Evolutionary conservation across 139 green algal genomes (phyloP), one percentile per base, ranked within the genome.

Genomic region (Gonium pectorale): DNA sequence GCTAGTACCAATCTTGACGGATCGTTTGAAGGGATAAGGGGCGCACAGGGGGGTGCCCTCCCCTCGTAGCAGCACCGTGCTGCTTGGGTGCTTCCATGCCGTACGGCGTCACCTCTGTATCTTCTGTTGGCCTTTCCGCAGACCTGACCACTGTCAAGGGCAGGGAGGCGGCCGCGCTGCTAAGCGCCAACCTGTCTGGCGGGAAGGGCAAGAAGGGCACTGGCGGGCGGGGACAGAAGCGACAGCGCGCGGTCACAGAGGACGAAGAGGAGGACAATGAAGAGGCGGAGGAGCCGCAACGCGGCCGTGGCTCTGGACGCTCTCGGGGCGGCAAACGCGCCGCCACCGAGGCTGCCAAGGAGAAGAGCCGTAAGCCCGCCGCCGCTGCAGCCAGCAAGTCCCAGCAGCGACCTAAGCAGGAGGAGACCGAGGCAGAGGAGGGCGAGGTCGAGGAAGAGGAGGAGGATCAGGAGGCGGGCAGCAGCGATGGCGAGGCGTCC

Each of bases 131-230:
- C n/a, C n/a, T n/a, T n/a, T 24, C 17, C 27, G 7, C 52, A 68
- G 72, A 52, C 37, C n/a, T 63, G 26, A 51, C 35, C 52, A 80
- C 67, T 3, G 51, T 51, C 24, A 62, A 60, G 52, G 63, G 72
- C 24, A 51, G 72, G 7, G 72, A 67, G 72, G 72, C 72, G 7
- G 72, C 72, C 2, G 72, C 72, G 4, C 54, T 80, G 72, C 51
- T 67, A 6, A 17, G 31, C 2, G 27, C 46, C 11, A 64, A 46
- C 5, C 22, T 37, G 0, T 8, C 17, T 15, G 31, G 3, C 15
- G 27, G 0, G 37, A 31, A 17, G 19, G 70, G 70, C 35, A 15
- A 33, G 31, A 59, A 44, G 22, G 51, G 33, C 37, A 26, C 33
- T 2, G 38, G 64, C 64, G 64, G 31, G 33, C 19, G 26, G 43